Evolutionary conservation across 768 basidiomycete species (phyloP).

Genomic region (Suillus ampliporus): DNA sequence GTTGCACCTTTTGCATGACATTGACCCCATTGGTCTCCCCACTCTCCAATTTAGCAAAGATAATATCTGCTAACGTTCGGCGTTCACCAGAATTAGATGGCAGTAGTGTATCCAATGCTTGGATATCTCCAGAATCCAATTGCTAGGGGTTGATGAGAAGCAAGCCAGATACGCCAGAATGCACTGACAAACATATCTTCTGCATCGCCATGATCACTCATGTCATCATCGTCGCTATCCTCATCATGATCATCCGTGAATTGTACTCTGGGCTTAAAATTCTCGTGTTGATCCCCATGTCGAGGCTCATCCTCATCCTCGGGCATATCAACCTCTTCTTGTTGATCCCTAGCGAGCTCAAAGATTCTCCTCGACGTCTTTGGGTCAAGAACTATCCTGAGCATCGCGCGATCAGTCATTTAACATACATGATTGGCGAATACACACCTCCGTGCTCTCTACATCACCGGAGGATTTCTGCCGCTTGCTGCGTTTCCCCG

Average conservation of each 20-base stretch:
- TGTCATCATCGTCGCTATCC: constrained; percentile 38
- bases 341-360: constrained; percentile 90
- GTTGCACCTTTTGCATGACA: constrained; percentile 63
- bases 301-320: constrained; percentile 53
- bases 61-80: constrained; percentile 93
- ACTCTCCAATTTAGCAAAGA: constrained; percentile 89
- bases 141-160: constrained; percentile 51
- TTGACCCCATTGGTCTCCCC: constrained; percentile 55
- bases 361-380: constrained; percentile 89
- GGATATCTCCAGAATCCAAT: constrained; percentile 90
- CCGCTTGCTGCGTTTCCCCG: constrained; percentile 75
- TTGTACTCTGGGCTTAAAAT: constrained; percentile 29
- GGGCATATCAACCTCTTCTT: constrained; percentile 79
- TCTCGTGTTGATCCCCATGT: constrained; percentile 47
- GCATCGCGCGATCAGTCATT: constrained; percentile 8
- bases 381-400: constrained; percentile 75
- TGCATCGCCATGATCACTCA: constrained; percentile 54
- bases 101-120: constrained; percentile 80
- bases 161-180: constrained; percentile 12
- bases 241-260: constrained; percentile 60
- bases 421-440: constrained; percentile 15
- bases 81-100: constrained; percentile 78
- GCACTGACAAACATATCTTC: constrained; percentile 66
- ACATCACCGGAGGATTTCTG: constrained; percentile 49
- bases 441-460: constrained; percentile 64